Conservation (phyloP, 2,329 filamentous ascomycete species). For the Phialophora tarda region DNA sequence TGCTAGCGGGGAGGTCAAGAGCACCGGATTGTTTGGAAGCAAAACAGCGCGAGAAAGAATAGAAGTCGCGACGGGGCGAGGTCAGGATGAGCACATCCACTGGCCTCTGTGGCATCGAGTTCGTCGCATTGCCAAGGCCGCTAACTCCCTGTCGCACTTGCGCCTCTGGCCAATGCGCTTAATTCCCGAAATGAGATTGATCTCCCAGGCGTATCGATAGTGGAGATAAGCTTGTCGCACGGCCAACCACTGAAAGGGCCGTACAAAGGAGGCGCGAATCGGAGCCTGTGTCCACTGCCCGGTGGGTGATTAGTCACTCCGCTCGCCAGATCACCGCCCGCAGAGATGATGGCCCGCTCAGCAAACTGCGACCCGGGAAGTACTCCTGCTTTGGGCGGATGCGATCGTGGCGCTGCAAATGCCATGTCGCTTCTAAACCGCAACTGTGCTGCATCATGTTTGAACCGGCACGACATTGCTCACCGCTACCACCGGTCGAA, state of each 20-base stretch:
- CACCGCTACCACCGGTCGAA: background rate
- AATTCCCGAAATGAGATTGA: conserved; percentile 18
- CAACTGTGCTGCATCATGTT: background rate
- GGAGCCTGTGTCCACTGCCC: background rate
- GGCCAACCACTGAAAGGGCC: background rate
- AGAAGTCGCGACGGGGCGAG: conserved; percentile 4
- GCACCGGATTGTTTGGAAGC: conserved; percentile 12
- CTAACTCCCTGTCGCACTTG: conserved; percentile 7
- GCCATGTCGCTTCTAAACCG: background rate
- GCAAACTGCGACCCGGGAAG: background rate
- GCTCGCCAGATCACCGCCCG: background rate
- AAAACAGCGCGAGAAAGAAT: conserved; percentile 13
- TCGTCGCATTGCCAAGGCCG: conserved; percentile 16
- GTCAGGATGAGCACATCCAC: conserved; percentile 7
- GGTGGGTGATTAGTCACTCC: background rate
- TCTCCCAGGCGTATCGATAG: conserved; percentile 16
- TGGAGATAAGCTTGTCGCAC: conserved; percentile 9
- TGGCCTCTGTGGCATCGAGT: background rate
- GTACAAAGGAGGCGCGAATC: conserved; percentile 8
- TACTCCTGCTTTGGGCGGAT: background rate
- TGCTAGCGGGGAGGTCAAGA: conserved; percentile 12
- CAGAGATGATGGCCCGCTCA: background rate
- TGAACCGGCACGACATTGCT: background rate
- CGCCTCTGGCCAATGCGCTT: conserved; percentile 9
- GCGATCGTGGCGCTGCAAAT: background rate